Evolutionary conservation across 495 filamentous ascomycete species (phyloP).

Genomic region (Neurospora sublineolata): DNA sequence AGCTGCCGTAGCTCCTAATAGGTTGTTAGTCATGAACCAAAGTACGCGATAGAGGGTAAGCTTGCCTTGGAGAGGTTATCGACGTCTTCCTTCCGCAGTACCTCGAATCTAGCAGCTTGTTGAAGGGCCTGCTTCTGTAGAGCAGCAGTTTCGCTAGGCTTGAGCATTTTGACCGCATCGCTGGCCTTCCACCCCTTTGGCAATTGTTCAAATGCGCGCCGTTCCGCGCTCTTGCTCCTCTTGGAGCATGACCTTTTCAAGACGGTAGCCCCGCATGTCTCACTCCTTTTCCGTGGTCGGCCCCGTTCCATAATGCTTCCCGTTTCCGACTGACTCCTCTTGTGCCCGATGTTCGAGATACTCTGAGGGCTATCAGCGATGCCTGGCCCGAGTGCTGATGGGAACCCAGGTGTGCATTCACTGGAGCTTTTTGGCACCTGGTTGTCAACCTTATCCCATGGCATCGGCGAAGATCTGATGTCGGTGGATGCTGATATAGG

Average conservation of each 20-base stretch:
- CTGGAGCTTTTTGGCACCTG: not conserved
- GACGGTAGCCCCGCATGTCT: slow-evolving; percentile 21
- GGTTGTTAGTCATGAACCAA: not conserved
- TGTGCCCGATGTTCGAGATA: slow-evolving; percentile 16
- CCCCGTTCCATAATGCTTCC: slow-evolving; percentile 51
- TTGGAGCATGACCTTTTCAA: slow-evolving; percentile 24
- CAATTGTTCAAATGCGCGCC: slow-evolving; percentile 41
- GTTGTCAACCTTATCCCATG: slow-evolving; percentile 29
- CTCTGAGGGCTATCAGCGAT: slow-evolving; percentile 20
- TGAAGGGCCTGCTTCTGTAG: slow-evolving; percentile 51
- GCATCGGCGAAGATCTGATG: slow-evolving; percentile 29
- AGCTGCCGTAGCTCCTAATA: slow-evolving; percentile 51
- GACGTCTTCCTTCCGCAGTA: slow-evolving; percentile 56
- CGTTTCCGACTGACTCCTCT: slow-evolving; percentile 43
- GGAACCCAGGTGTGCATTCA: slow-evolving; percentile 12
- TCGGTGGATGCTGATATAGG: slow-evolving; percentile 36
- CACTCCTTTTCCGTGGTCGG: slow-evolving; percentile 39
- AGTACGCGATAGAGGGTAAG: not conserved
- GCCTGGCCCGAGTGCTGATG: slow-evolving; percentile 22
- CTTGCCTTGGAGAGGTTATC: slow-evolving; percentile 50
- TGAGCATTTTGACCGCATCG: slow-evolving; percentile 37
- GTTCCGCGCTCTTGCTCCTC: slow-evolving; percentile 33
- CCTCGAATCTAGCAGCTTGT: slow-evolving; percentile 54
- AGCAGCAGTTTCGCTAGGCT: slow-evolving; percentile 38
- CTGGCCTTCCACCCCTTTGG: slow-evolving; percentile 45